Base-by-base conservation (phyloP, 177 flowering plant species). In the Vitis hybrid region DNA sequence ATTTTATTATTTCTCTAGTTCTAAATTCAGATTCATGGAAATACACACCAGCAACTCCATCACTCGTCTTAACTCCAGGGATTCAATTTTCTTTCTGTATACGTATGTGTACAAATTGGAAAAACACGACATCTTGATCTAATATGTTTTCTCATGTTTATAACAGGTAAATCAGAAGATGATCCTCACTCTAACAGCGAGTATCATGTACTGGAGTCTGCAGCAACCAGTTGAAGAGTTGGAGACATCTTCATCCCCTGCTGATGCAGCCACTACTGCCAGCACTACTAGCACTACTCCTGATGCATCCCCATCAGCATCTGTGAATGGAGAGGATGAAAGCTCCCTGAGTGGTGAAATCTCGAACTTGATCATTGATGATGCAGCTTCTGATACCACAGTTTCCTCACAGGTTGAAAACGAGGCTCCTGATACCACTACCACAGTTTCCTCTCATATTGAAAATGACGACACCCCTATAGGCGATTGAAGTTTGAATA, bases 131-230 rank as follows among this genome's bases (percentile, higher is more conserved):
- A 22, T 22, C 26, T 22, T 22, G 26, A 22, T 22, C 26, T 18
- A 58, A 7, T 70, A 13, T 45, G 12, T 49, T 12, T 61, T 39
- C 21, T 64, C 18, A 49, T 62, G 48, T 39, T 33, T 56, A 18
- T 72, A 69, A 59, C 91, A 93, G 99, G 99, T 93, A 60, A 94
- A 93, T 78, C 96, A 89, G 75, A 94, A 93, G 84, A 94, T 94
- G 99, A 87, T 92, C 56, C 92, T 94, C 8, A 91, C 90, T 49
- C 75, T 94, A 15, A 84, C 95, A 13, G 97, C 98, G 62, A 88
- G 98, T 79, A 86, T 94, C 69, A 94, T 94, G 99, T 93, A 89
- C 72, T 93, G 97, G 98, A 88, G 97, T 77, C 87, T 94, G 64
- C 94, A 88, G 70, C 90, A 88, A 70, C 80, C 81, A 0, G 80